Conservation (phyloP, 2,329 filamentous ascomycete genomes). For the Trichoderma oligosporum region DNA sequence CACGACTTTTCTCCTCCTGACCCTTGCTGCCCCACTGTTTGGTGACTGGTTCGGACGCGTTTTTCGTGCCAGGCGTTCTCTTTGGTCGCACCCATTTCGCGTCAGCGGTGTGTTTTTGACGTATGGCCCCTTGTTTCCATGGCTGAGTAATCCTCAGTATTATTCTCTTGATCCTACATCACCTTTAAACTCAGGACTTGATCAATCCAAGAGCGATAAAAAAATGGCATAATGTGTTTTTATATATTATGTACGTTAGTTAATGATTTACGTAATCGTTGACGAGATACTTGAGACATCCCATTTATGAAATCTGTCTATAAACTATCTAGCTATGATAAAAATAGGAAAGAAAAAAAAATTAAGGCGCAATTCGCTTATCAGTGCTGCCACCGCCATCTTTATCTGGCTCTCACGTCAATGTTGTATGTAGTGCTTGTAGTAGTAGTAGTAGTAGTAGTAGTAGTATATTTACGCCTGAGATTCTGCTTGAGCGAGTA, state of each 20-base stretch:
- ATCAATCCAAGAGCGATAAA: too few relatives aligned
- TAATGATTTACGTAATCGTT: not conserved
- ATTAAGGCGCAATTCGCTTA: slow-evolving; percentile 14
- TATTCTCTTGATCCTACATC: too few relatives aligned
- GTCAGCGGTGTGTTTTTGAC: slow-evolving; percentile 4
- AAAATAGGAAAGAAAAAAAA: not conserved
- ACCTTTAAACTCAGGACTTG: too few relatives aligned
- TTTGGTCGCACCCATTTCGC: slow-evolving; percentile 19
- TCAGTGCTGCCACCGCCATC: slow-evolving; percentile 16
- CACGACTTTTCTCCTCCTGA: slow-evolving; percentile 3
- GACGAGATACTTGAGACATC: not conserved
- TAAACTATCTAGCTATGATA: not conserved
- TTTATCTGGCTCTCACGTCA: slow-evolving; percentile 2
- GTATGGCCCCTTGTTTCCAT: not conserved
- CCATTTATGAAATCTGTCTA: slow-evolving; percentile 2
- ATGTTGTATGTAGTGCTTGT: not conserved
- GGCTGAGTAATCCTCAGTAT: slow-evolving; percentile 3
- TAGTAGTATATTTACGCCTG: slow-evolving; percentile 34
- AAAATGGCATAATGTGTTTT: too few relatives aligned
- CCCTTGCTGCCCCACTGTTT: not conserved
- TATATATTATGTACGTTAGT: too few relatives aligned
- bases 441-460: not conserved
- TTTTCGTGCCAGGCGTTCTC: slow-evolving; percentile 13
- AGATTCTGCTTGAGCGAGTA: slow-evolving; percentile 62
- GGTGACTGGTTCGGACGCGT: not conserved